Conservation (phyloP, 2,329 filamentous ascomycete species). For the Escovopsis sp. region DNA sequence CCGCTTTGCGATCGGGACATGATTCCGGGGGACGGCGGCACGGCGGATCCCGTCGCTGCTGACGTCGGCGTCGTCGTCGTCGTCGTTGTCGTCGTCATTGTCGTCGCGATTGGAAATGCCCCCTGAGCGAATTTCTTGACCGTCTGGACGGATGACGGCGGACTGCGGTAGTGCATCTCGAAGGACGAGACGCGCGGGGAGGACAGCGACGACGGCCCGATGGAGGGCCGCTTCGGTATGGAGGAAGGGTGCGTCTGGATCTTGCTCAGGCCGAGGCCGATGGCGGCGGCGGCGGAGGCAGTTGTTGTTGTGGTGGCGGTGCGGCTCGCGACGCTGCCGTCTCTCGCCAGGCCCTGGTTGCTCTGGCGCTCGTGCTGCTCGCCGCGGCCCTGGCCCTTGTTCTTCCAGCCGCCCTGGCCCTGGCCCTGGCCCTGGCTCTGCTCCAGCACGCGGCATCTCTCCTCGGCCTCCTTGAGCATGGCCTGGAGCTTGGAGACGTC, state of each 20-base stretch:
- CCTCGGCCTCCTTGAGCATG: slow-evolving; percentile 22
- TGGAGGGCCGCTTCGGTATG: slow-evolving; percentile 7
- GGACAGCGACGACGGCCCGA: slow-evolving; percentile 1
- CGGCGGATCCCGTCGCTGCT: neutral
- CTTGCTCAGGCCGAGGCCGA: slow-evolving; percentile 11
- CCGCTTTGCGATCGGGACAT: slow-evolving; percentile 13
- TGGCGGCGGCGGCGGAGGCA: neutral
- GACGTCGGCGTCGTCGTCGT: no score
- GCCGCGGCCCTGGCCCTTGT: slow-evolving; percentile 7
- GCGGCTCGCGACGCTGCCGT: slow-evolving; percentile 8
- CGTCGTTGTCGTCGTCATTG: no score
- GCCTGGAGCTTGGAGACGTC: slow-evolving; percentile 18
- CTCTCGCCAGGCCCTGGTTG: slow-evolving; percentile 5
- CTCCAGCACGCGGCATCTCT: slow-evolving; percentile 17
- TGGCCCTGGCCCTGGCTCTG: slow-evolving; percentile 8
- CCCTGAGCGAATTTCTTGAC: slow-evolving; percentile 3
- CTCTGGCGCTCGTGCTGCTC: slow-evolving; percentile 4
- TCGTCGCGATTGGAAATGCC: slow-evolving; percentile 3
- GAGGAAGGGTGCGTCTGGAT: slow-evolving; percentile 12
- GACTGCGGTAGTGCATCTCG: neutral
- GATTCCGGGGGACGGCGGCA: slow-evolving; percentile 6
- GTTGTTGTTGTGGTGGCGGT: slow-evolving; percentile 1
- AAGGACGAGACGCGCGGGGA: slow-evolving; percentile 3
- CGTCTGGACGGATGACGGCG: slow-evolving; percentile 2
- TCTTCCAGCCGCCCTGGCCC: slow-evolving; percentile 8